phyloP scores from a whole-genome alignment of 352 stramenopile genomes.

The Globisporangium polare region DNA sequence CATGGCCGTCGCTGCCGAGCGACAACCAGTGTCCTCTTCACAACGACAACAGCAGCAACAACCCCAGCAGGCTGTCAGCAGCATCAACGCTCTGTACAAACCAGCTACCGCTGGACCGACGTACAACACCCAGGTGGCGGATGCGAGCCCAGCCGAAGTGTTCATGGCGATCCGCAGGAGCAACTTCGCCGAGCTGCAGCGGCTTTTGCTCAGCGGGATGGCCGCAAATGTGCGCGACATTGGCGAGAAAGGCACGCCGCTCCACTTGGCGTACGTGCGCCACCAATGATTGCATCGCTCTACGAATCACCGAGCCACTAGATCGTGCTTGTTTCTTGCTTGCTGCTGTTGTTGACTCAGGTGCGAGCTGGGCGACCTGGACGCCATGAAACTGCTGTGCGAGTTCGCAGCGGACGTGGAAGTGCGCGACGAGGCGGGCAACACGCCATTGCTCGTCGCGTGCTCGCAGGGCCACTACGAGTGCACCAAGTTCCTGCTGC shows the following conservation, averaged over 20 bases:
- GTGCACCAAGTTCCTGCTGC: conserved; percentile 64
- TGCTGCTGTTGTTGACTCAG: conserved; percentile 25
- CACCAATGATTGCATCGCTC: no score
- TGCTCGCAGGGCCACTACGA: conserved; percentile 68
- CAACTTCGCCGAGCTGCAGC: conserved; percentile 38
- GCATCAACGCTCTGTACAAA: not conserved
- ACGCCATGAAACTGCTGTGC: conserved; percentile 59
- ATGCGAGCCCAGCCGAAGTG: conserved; percentile 10
- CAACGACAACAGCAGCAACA: not conserved
- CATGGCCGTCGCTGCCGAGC: conserved; percentile 18
- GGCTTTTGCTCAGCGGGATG: conserved; percentile 40
- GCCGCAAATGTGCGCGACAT: conserved; percentile 57
- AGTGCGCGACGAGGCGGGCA: conserved; percentile 53
- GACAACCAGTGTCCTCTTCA: not conserved
- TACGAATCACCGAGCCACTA: not conserved
- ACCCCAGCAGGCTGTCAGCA: not conserved
- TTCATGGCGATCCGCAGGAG: conserved; percentile 57
- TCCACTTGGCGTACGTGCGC: conserved; percentile 60
- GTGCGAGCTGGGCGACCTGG: conserved; percentile 59
- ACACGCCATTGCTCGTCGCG: conserved; percentile 61
- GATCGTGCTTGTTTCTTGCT: conserved; percentile 11
- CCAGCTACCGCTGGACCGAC: not conserved
- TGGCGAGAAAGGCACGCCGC: conserved; percentile 57
- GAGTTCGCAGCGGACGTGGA: conserved; percentile 68
- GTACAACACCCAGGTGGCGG: not conserved